Percentiles rank a stretch among this genome's conserved stretches.
Conservation (phyloP, 768 basidiomycete genomes). For the Naganishia onofrii region DNA sequence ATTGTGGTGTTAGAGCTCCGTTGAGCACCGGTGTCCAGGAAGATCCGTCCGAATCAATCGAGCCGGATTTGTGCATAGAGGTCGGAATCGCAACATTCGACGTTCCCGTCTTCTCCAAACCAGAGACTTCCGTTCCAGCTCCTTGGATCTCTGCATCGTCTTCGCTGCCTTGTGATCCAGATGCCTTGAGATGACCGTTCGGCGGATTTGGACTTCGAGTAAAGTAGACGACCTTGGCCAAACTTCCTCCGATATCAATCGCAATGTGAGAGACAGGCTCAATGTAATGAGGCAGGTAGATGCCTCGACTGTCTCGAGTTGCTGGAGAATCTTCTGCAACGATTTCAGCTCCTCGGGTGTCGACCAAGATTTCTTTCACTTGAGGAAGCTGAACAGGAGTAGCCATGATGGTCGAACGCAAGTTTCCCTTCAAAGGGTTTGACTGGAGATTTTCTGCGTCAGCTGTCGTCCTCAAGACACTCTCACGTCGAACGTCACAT, state of each 20-base stretch:
- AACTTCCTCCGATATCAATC: conserved; percentile 92
- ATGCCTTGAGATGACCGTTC: conserved; percentile 14
- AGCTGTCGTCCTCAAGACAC: not conserved
- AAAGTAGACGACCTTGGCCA: conserved; percentile 98
- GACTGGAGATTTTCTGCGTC: not conserved
- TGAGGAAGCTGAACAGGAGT: conserved; percentile 61
- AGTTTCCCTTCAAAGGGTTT: not conserved
- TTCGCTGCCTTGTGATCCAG: not conserved
- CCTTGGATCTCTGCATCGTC: not conserved
- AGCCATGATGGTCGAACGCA: conserved; percentile 35
- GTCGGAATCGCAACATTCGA: not conserved
- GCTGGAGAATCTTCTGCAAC: conserved; percentile 90
- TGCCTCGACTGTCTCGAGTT: conserved; percentile 80
- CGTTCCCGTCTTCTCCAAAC: not conserved
- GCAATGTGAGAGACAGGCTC: conserved; percentile 97
- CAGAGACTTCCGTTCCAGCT: not conserved
- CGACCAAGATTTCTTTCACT: conserved; percentile 85
- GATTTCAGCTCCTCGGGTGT: conserved; percentile 89
- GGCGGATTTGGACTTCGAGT: conserved; percentile 70
- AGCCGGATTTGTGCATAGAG: not conserved
- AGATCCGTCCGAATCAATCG: conserved; percentile 23
- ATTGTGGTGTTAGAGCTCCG: conserved; percentile 47
- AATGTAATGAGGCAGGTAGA: conserved; percentile 95
- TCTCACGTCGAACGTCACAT: not conserved
- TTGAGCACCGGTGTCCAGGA: conserved; percentile 41